Percentiles rank a stretch among this genome's conserved stretches.
These are phyloP conservation scores for Globisporangium paroecandrum DNA, from an alignment of 352 stramenopile genomes.

Conservation along the genomic window DNA sequence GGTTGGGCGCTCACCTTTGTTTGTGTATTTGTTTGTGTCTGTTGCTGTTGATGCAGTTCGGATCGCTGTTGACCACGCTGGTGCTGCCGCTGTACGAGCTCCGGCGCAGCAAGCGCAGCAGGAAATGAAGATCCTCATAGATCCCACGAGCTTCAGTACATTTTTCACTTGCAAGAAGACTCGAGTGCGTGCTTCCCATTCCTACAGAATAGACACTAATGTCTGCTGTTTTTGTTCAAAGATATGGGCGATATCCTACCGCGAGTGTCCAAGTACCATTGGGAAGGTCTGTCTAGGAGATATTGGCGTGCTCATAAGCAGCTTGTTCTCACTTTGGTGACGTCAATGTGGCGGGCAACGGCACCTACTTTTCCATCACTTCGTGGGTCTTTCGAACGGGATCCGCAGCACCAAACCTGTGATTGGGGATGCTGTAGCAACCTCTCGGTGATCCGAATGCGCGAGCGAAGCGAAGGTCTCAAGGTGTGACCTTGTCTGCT, in stretches of 20 bases:
- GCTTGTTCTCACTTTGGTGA: not conserved
- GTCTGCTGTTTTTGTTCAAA: not conserved
- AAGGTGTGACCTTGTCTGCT: no score
- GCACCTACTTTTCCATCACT: not conserved
- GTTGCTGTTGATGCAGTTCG: conserved; percentile 29
- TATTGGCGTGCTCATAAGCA: not conserved
- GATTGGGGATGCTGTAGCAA: no score
- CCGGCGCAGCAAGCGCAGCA: conserved; percentile 19
- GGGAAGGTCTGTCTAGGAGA: no score
- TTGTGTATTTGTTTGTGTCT: conserved; percentile 3
- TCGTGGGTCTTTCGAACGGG: not conserved
- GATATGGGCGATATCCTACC: not conserved
- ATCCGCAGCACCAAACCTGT: no score
- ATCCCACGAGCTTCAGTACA: not conserved
- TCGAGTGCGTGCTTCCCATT: not conserved
- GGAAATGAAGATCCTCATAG: not conserved
- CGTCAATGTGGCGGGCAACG: not conserved
- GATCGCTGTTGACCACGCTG: conserved; percentile 44
- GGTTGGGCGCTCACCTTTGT: no score
- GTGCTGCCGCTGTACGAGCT: conserved; percentile 47
- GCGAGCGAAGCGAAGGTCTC: no score
- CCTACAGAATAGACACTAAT: not conserved
- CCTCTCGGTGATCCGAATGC: no score
- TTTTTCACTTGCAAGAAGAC: not conserved
- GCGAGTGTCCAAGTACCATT: not conserved